Evolutionary conservation across 805 yeast species (phyloP).

Genomic region (Myxozyma neglecta): DNA sequence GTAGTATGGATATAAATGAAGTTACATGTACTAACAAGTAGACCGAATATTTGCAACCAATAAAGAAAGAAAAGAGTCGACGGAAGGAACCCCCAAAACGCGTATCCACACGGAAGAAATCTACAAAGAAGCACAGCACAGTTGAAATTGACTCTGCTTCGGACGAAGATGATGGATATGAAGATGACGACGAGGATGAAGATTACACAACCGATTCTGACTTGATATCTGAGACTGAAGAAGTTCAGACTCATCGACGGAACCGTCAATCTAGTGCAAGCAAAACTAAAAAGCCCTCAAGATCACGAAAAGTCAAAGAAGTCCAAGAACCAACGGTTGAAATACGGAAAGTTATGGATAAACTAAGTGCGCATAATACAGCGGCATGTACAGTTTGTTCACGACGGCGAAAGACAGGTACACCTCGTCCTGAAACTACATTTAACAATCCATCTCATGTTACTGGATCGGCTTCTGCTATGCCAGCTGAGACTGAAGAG

Average conservation of each 20-base stretch:
- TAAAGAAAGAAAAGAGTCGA: background rate
- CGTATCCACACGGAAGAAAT: no score
- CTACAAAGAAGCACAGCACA: background rate
- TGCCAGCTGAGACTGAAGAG: background rate
- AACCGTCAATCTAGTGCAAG: background rate
- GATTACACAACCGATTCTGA: background rate
- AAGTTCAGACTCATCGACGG: background rate
- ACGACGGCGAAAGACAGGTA: constrained; percentile 4
- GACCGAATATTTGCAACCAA: background rate
- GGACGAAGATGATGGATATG: background rate
- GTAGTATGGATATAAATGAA: background rate
- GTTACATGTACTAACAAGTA: background rate
- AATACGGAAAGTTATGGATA: constrained; percentile 10
- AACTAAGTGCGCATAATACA: constrained; percentile 15
- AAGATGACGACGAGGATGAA: background rate
- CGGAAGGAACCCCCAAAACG: no score
- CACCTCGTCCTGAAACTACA: background rate
- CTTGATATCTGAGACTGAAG: background rate
- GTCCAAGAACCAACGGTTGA: constrained; percentile 3
- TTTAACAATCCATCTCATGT: background rate
- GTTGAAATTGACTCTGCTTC: background rate
- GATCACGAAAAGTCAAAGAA: background rate
- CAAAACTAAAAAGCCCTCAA: background rate
- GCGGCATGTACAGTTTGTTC: constrained; percentile 22
- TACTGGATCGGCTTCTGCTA: background rate